A percentile compares a stretch with the other conserved stretches of the same genome.
phyloP scores from a whole-genome alignment of 805 yeast species.

The Schizosaccharomyces octosporus region DNA sequence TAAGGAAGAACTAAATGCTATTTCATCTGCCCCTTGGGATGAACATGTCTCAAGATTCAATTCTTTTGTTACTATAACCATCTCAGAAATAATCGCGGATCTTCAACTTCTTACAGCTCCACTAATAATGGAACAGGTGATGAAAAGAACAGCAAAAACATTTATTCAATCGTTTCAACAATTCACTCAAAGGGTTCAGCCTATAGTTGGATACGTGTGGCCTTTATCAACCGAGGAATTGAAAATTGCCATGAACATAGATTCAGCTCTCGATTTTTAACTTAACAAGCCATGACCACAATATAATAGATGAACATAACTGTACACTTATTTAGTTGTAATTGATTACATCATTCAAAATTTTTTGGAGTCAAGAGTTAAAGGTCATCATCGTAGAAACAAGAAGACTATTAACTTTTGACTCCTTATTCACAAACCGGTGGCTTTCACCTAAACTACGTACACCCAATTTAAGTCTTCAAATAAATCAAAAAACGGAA shows the following conservation, averaged over 20 bases:
- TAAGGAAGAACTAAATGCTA: not conserved
- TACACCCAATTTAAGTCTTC: too few relatives aligned
- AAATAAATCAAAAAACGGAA: too few relatives aligned
- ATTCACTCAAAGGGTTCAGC: too few relatives aligned
- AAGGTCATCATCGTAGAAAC: too few relatives aligned
- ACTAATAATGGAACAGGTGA: not conserved
- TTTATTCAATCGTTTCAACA: not conserved
- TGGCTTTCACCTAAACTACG: too few relatives aligned
- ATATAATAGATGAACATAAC: too few relatives aligned
- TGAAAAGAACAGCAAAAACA: not conserved
- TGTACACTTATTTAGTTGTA: too few relatives aligned
- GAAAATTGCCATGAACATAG: not conserved
- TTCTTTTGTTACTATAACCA: not conserved
- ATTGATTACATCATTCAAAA: too few relatives aligned
- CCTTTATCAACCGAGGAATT: not conserved
- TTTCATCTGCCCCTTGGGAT: not conserved
- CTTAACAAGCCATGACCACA: too few relatives aligned
- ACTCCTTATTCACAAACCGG: too few relatives aligned
- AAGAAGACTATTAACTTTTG: too few relatives aligned
- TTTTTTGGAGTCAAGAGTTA: too few relatives aligned
- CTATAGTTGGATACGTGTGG: not conserved
- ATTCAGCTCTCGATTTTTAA: not conserved
- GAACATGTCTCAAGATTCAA: not conserved
- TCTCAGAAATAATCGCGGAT: not conserved
- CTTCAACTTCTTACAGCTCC: not conserved